Percentiles rank a stretch among this genome's conserved stretches.
Evolutionary conservation across 2,329 filamentous ascomycete species (phyloP).

Genomic region (Fusarium nisikadoi): DNA sequence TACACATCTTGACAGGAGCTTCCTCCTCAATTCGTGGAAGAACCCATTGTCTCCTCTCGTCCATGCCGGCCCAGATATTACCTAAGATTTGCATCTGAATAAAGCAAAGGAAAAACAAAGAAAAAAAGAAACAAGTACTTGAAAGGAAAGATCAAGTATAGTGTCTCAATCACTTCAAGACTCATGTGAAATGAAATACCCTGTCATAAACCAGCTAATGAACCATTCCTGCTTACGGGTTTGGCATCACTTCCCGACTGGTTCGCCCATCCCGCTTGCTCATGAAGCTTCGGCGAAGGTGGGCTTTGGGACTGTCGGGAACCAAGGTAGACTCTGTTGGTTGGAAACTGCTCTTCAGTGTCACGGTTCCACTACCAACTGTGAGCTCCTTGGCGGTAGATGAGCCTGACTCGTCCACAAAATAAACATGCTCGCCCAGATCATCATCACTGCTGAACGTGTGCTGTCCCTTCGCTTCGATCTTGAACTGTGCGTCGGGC

Average conservation of each 20-base stretch:
- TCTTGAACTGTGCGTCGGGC: conserved; percentile 85
- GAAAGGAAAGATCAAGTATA: conserved; percentile 9
- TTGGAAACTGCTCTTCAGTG: conserved; percentile 78
- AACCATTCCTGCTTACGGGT: conserved; percentile 39
- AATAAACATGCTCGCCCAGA: conserved; percentile 88
- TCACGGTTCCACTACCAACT: conserved; percentile 78
- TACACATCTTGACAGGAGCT: background rate
- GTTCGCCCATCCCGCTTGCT: conserved; percentile 60
- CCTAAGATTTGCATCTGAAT: conserved; percentile 22
- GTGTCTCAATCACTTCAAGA: background rate
- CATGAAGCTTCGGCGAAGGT: conserved; percentile 65
- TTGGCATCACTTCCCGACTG: conserved; percentile 58
- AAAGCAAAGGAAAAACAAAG: conserved; percentile 13
- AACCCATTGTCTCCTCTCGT: conserved; percentile 6
- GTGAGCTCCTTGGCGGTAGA: conserved; percentile 77
- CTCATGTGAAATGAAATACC: conserved; percentile 1
- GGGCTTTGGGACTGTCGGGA: conserved; percentile 59
- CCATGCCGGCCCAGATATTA: conserved; percentile 18
- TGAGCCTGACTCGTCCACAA: conserved; percentile 82
- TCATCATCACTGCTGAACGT: conserved; percentile 85
- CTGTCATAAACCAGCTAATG: background rate
- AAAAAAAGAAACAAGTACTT: background rate
- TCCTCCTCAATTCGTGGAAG: conserved; percentile 9
- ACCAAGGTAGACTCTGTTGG: conserved; percentile 57
- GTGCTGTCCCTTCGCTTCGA: conserved; percentile 86